Percentiles rank a stretch among this genome's conserved stretches.
These are phyloP conservation scores for Lactarius vividus DNA, from an alignment of 768 basidiomycete species.

Conservation along the genomic window DNA sequence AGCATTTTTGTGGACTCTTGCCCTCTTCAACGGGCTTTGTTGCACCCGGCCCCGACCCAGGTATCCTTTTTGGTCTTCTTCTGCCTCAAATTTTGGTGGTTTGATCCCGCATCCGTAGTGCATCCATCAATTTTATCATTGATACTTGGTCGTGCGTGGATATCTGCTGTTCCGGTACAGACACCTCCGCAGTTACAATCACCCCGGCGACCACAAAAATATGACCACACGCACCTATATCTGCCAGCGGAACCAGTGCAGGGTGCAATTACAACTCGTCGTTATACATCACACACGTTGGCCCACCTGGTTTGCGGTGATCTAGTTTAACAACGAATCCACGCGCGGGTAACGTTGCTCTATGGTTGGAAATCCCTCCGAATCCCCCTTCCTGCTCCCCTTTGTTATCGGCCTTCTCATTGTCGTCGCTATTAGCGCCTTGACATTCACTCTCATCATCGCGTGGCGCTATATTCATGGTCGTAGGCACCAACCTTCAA, in stretches of 20 bases:
- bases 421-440: neutral
- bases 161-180: neutral
- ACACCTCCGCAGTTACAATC: neutral
- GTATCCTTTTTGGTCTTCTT: neutral
- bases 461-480: slow-evolving; percentile 1
- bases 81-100: neutral
- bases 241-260: neutral
- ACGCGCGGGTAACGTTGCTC: neutral
- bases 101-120: neutral
- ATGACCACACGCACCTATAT: neutral
- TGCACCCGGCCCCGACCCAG: neutral
- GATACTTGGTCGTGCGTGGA: neutral
- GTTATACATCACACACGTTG: neutral
- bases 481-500: neutral
- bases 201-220: slow-evolving; percentile 8
- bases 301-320: neutral
- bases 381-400: slow-evolving; percentile 11
- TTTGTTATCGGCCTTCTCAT: slow-evolving; percentile 11
- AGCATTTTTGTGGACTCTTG: neutral
- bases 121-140: neutral
- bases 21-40: neutral
- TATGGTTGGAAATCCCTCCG: slow-evolving; percentile 5
- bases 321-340: slow-evolving; percentile 7
- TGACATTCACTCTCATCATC: slow-evolving; percentile 3
- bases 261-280: neutral